Evolutionary conservation across 108 stramenopile genomes (phyloP), one percentile per base, ranked within the genome.

Genomic region (Hondaea fermentalgiana): DNA sequence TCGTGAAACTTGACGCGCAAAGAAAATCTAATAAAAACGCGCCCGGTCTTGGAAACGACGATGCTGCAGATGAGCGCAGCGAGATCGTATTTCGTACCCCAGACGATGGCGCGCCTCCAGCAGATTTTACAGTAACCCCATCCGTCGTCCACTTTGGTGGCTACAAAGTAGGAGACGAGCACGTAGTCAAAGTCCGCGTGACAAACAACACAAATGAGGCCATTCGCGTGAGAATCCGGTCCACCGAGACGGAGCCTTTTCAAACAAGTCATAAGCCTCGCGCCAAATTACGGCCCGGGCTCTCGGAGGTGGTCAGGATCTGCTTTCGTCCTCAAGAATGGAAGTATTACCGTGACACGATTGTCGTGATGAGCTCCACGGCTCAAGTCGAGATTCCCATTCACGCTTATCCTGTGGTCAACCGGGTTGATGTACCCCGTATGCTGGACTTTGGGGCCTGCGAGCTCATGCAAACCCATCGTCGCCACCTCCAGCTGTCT

Each of bases 401-500:
- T 14, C 92, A 93, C 35, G 92, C 88, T 3, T 93, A 93, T 60
- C 92, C 92, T 43, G 91, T 92, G 0, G 89, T 91, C 55, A 92
- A 92, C 29, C 57, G 59, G 43, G 90, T 92, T 4, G 10, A 89
- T 4, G 89, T 92, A n/a, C 92, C 92, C 23, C 28, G 45, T 25
- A 49, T 55, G 5, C 16, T 92, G 17, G 90, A 91, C 59, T 92
- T 92, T 42, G 92, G 92, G 3, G 83, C n/a, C 21, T 90, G 91
- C 71, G 91, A 58, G 21, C 59, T 92, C 29, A 49, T 53, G 5
- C 60, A 92, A 57, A 89, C 44, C 16, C 89, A 90, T 29, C n/a
- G 44, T 4, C 57, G 55, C 4, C n/a, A 17, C 5, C 23, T 90
- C 58, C 71, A 58, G 60, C 83, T 92, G 43, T 23, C 29, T 29